Percentiles rank a stretch among this genome's conserved stretches.
These are phyloP conservation scores for Ophiostoma montium DNA, from an alignment of 2,329 filamentous ascomycete species.

Conservation along the genomic window DNA sequence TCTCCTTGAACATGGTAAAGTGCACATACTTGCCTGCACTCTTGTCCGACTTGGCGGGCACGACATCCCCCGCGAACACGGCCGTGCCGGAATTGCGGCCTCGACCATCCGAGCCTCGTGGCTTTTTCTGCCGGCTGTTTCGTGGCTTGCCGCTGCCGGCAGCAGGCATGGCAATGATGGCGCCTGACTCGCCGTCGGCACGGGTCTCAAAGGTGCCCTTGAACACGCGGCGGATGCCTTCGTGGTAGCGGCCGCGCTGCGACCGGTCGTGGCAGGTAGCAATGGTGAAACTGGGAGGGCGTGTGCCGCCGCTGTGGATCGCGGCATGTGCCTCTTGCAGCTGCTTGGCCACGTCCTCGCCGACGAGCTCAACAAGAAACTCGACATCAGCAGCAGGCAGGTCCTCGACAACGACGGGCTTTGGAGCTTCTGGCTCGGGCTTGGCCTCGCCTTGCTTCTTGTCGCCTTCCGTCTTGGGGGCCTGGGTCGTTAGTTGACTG, in stretches of 20 bases:
- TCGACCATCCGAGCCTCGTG: slow-evolving; percentile 4
- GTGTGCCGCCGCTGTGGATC: slow-evolving; percentile 17
- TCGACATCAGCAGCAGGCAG: slow-evolving; percentile 23
- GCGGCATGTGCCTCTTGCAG: slow-evolving; percentile 28
- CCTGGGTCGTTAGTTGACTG: background rate
- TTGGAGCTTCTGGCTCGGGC: background rate
- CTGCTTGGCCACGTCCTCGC: slow-evolving; percentile 25
- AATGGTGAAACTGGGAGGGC: slow-evolving; percentile 23
- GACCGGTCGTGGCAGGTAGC: slow-evolving; percentile 29
- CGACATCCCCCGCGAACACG: background rate
- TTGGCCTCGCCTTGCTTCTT: background rate
- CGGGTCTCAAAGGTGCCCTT: slow-evolving; percentile 61
- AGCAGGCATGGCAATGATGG: slow-evolving; percentile 43
- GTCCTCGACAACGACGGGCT: slow-evolving; percentile 1
- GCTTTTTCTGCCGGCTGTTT: background rate
- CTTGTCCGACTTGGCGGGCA: slow-evolving; percentile 3
- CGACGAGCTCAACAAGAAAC: slow-evolving; percentile 26
- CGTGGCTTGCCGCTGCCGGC: slow-evolving; percentile 10
- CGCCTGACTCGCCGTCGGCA: slow-evolving; percentile 38
- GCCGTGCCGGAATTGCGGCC: slow-evolving; percentile 7
- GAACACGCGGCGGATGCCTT: slow-evolving; percentile 66
- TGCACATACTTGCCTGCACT: slow-evolving; percentile 50
- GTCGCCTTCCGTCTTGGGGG: background rate
- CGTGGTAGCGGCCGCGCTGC: slow-evolving; percentile 34
- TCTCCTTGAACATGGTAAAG: slow-evolving; percentile 91